phyloP scores from a whole-genome alignment of 176 grass and related monocot species.

The Musa schizocarpa region DNA sequence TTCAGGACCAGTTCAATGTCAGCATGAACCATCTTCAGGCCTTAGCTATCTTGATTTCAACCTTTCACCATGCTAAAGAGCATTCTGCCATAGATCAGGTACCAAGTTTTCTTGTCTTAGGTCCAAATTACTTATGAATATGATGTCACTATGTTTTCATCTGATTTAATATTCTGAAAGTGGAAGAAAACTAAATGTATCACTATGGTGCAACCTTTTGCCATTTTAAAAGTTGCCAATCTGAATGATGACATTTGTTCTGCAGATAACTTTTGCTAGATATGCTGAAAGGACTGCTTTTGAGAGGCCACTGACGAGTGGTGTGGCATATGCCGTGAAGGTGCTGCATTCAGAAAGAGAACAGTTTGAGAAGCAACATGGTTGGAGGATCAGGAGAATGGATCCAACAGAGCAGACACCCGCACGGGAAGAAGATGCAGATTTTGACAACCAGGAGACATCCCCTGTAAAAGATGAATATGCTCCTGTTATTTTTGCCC shows the following conservation, averaged over 20 bases:
- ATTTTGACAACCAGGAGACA: slow-evolving; percentile 39
- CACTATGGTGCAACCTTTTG: too few relatives aligned
- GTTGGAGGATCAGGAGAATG: slow-evolving; percentile 93
- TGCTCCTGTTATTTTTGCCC: slow-evolving; percentile 94
- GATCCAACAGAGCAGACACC: slow-evolving; percentile 57
- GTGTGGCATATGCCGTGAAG: slow-evolving; percentile 87
- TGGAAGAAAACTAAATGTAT: too few relatives aligned
- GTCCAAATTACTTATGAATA: too few relatives aligned
- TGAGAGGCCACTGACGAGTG: slow-evolving; percentile 93
- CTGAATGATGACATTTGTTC: not conserved
- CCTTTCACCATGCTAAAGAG: slow-evolving; percentile 78
- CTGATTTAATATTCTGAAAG: not conserved
- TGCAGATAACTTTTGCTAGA: slow-evolving; percentile 77
- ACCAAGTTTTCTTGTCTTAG: not conserved
- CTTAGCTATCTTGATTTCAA: slow-evolving; percentile 82
- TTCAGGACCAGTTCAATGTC: slow-evolving; percentile 99
- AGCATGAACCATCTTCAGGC: slow-evolving; percentile 98
- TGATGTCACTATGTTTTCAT: not conserved
- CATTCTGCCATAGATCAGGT: slow-evolving; percentile 96
- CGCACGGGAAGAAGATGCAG: slow-evolving; percentile 33
- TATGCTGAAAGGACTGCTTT: slow-evolving; percentile 98
- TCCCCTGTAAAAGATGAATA: slow-evolving; percentile 54
- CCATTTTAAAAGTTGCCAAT: not conserved
- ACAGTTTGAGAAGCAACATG: slow-evolving; percentile 76
- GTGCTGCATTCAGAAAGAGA: slow-evolving; percentile 74